These are phyloP conservation scores for Paraphoma chrysanthemicola DNA, from an alignment of 2,329 filamentous ascomycete species.

Conservation along the genomic window DNA sequence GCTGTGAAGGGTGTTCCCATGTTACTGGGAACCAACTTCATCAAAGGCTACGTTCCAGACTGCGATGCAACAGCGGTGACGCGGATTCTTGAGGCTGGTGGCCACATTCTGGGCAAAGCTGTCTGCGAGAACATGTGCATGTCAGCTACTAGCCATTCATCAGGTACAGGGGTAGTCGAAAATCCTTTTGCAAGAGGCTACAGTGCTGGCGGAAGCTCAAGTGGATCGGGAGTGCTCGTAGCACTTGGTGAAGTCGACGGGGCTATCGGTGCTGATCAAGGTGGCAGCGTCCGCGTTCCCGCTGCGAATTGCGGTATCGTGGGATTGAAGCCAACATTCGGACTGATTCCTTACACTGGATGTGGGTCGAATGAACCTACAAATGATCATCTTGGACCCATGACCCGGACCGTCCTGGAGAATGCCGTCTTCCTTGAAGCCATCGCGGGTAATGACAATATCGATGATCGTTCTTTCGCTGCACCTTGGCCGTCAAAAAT, in stretches of 20 bases:
- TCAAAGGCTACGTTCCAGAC: constrained; percentile 16
- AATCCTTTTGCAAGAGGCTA: constrained; percentile 57
- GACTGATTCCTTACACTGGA: constrained; percentile 60
- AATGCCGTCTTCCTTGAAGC: constrained; percentile 53
- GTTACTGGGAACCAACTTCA: constrained; percentile 37
- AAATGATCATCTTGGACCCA: constrained; percentile 59
- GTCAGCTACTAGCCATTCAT: constrained; percentile 37
- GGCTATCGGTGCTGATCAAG: constrained; percentile 58
- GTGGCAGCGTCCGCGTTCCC: constrained; percentile 57
- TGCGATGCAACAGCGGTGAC: constrained; percentile 40
- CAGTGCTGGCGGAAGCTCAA: constrained; percentile 59
- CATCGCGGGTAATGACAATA: constrained; percentile 58
- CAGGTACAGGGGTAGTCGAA: constrained; percentile 53
- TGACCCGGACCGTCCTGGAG: constrained; percentile 53
- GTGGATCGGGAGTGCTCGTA: constrained; percentile 57
- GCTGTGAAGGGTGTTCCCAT: constrained; percentile 41
- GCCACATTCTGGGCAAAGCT: constrained; percentile 35
- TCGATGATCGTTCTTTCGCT: constrained; percentile 53
- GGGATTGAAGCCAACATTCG: constrained; percentile 61
- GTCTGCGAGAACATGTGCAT: constrained; percentile 45
- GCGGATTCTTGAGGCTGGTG: constrained; percentile 38
- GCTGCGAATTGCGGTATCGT: constrained; percentile 49
- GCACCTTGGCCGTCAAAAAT: constrained; percentile 33
- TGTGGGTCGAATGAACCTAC: constrained; percentile 58
- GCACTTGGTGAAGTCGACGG: constrained; percentile 53